Conservation (phyloP, 2,329 filamentous ascomycete species). For the Scedosporium apiospermum region DNA sequence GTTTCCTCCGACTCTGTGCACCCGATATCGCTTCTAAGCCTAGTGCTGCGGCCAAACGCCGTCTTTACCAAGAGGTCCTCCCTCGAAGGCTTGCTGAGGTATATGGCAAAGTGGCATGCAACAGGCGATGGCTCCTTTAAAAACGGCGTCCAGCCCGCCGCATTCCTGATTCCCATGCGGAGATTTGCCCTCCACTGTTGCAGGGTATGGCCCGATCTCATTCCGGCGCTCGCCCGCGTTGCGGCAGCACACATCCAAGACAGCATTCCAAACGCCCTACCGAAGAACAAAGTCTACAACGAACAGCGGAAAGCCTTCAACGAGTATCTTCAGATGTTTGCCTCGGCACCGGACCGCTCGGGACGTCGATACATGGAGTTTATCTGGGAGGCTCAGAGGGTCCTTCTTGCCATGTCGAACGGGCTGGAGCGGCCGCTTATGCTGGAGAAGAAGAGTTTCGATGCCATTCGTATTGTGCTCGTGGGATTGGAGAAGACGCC, state of each 20-base stretch:
- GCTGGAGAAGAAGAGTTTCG: slow-evolving; percentile 42
- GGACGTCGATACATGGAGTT: slow-evolving; percentile 29
- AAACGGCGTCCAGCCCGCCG: not conserved
- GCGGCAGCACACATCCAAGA: slow-evolving; percentile 19
- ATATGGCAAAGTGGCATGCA: slow-evolving; percentile 3
- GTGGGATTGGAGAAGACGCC: slow-evolving; percentile 42
- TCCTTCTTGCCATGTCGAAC: slow-evolving; percentile 42
- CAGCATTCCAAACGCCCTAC: slow-evolving; percentile 11
- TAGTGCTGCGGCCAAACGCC: not conserved
- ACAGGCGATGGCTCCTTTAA: not conserved
- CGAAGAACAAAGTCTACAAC: slow-evolving; percentile 12
- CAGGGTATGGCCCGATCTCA: slow-evolving; percentile 17
- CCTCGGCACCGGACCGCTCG: slow-evolving; percentile 17
- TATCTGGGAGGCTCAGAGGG: slow-evolving; percentile 49
- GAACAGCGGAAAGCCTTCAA: slow-evolving; percentile 26
- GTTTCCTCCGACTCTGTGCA: not conserved
- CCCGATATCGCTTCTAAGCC: not conserved
- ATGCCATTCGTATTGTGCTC: slow-evolving; percentile 43
- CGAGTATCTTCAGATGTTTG: slow-evolving; percentile 21
- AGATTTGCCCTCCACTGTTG: slow-evolving; percentile 10
- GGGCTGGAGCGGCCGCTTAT: slow-evolving; percentile 36
- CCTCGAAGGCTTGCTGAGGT: not conserved
- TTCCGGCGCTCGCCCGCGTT: slow-evolving; percentile 20
- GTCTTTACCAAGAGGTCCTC: not conserved
- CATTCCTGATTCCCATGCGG: slow-evolving; percentile 3